These are phyloP conservation scores for Pythium aristosporum DNA, from an alignment of 352 stramenopile species.

Conservation along the genomic window DNA sequence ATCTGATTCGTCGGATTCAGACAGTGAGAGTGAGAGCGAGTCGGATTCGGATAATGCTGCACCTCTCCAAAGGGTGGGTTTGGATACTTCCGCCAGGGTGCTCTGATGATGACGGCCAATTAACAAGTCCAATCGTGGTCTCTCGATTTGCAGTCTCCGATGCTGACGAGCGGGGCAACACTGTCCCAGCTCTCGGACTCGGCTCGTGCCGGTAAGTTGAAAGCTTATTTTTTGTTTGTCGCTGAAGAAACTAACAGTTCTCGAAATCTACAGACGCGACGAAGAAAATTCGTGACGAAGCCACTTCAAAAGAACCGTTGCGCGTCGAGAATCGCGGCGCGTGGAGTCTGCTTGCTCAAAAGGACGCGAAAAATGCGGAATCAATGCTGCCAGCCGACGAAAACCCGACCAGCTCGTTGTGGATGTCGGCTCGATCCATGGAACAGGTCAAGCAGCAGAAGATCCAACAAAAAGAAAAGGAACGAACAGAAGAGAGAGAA, in stretches of 20 bases:
- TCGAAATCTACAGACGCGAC: conserved; percentile 46
- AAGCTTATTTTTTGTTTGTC: neutral
- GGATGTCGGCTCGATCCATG: conserved; percentile 81
- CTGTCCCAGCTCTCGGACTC: conserved; percentile 29
- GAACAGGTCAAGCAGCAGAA: conserved; percentile 89
- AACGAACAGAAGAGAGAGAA: conserved; percentile 65
- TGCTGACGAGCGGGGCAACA: conserved; percentile 23
- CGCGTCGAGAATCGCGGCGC: conserved; percentile 81
- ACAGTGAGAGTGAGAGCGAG: conserved; percentile 85
- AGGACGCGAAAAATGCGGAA: conserved; percentile 64
- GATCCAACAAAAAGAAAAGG: conserved; percentile 80
- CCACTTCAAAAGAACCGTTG: conserved; percentile 57
- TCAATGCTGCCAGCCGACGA: conserved; percentile 56
- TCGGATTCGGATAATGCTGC: conserved; percentile 68
- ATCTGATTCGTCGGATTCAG: conserved; percentile 81
- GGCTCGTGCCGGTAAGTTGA: conserved; percentile 26
- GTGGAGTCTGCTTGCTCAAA: conserved; percentile 82
- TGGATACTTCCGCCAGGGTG: conserved; percentile 35
- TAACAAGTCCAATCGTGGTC: conserved; percentile 30
- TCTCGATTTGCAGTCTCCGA: conserved; percentile 29
- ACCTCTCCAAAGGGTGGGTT: conserved; percentile 86
- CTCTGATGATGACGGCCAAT: conserved; percentile 24
- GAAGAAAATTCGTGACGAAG: conserved; percentile 80
- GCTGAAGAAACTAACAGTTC: conserved; percentile 9
- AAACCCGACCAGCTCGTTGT: conserved; percentile 76